Conservation (phyloP, 768 basidiomycete species). For the Mycena sanguinolenta region DNA sequence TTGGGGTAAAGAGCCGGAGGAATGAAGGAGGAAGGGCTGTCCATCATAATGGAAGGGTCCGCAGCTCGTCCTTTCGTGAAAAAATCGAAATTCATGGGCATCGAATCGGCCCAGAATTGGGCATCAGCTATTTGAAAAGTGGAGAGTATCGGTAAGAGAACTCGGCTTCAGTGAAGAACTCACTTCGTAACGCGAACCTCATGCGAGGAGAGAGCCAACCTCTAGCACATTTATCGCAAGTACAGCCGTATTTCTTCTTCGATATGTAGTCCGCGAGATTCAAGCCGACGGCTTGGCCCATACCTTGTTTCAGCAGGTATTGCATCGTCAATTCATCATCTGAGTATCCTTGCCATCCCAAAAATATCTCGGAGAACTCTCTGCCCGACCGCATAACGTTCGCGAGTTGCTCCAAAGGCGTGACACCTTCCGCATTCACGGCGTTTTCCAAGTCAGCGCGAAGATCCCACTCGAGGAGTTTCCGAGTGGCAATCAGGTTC, state of each 20-base stretch:
- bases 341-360: conserved; percentile 33
- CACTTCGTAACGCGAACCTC: conserved; percentile 32
- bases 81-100: conserved; percentile 18
- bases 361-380: conserved; percentile 32
- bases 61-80: conserved; percentile 23
- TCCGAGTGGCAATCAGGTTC: conserved; percentile 29
- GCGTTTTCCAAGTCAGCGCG: conserved; percentile 29
- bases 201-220: conserved; percentile 33
- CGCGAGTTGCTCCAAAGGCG: conserved; percentile 29
- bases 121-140: conserved; percentile 19
- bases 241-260: conserved; percentile 27
- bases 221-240: conserved; percentile 9
- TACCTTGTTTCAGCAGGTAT: conserved; percentile 26
- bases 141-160: too few species aligned
- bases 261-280: too few species aligned
- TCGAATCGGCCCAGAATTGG: conserved; percentile 22
- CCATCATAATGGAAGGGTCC: conserved; percentile 10
- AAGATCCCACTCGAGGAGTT: conserved; percentile 31
- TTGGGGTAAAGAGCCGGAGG: conserved; percentile 25
- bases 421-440: conserved; percentile 28
- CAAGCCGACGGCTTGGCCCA: conserved; percentile 20
- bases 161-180: too few species aligned
- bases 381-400: conserved; percentile 23
- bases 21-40: conserved; percentile 19
- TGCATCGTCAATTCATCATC: conserved; percentile 21